Conservation (phyloP, 2,329 filamentous ascomycete species). For the Tolypocladium tropicale region DNA sequence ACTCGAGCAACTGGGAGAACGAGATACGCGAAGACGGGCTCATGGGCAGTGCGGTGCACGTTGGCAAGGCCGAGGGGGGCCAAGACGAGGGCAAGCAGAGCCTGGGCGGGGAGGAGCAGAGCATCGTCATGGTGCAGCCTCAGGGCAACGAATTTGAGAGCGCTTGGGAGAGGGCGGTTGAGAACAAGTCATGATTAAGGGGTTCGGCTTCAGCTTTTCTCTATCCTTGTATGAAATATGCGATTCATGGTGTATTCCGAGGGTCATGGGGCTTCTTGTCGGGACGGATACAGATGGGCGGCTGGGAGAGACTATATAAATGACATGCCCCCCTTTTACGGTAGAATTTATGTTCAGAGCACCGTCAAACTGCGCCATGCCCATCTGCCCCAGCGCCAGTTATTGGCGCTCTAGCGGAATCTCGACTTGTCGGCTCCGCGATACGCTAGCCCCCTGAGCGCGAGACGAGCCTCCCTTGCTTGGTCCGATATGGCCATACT, state of each 20-base stretch:
- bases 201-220: not conserved
- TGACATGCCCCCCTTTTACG: not conserved
- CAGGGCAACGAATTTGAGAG: slow-evolving; percentile 47
- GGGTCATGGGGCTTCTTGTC: not conserved
- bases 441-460: not conserved
- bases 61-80: slow-evolving; percentile 12
- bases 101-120: slow-evolving; percentile 33
- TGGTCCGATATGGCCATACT: not conserved
- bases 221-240: slow-evolving; percentile 2
- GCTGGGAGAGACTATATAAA: not conserved
- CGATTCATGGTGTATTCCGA: not conserved
- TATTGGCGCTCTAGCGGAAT: not conserved
- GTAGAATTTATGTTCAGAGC: not conserved
- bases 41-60: slow-evolving; percentile 25
- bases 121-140: slow-evolving; percentile 40
- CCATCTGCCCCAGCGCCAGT: not conserved
- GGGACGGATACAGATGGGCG: not conserved
- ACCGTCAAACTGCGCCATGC: not conserved
- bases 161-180: slow-evolving; percentile 56
- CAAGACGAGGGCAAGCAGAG: slow-evolving; percentile 8
- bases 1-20: slow-evolving; percentile 72
- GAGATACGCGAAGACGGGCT: slow-evolving; percentile 45
- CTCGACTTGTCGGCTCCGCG: not conserved
- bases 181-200: slow-evolving; percentile 13
- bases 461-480: too few relatives aligned